Percentiles rank a stretch among this genome's conserved stretches.
phyloP scores from a whole-genome alignment of 2,329 filamentous ascomycete genomes.

The Fusarium marasasianum region DNA sequence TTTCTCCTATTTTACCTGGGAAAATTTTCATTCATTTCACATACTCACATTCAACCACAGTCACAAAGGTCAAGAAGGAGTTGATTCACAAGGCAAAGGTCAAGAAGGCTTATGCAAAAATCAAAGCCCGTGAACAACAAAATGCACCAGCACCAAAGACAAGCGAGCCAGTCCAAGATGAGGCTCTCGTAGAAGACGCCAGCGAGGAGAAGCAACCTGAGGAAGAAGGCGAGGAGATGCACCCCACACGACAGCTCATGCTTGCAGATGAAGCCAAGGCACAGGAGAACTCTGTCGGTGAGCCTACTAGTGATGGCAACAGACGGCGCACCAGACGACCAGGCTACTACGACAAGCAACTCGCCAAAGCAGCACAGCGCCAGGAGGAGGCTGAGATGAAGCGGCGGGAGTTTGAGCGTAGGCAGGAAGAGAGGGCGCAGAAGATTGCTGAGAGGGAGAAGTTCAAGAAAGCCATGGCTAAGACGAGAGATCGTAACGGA shows the following conservation, averaged over 20 bases:
- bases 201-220: slow-evolving; percentile 24
- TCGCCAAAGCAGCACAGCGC: slow-evolving; percentile 56
- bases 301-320: slow-evolving; percentile 44
- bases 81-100: slow-evolving; percentile 93
- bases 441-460: slow-evolving; percentile 72
- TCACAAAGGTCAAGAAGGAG: slow-evolving; percentile 87
- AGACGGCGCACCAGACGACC: slow-evolving; percentile 53
- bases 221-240: slow-evolving; percentile 43
- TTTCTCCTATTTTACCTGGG: background rate
- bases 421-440: slow-evolving; percentile 71
- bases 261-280: slow-evolving; percentile 51
- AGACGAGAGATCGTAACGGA: slow-evolving; percentile 78
- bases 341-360: slow-evolving; percentile 74
- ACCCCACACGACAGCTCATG: slow-evolving; percentile 53
- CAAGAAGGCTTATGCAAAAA: slow-evolving; percentile 90
- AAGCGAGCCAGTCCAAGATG: slow-evolving; percentile 21
- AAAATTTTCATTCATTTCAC: slow-evolving; percentile 29
- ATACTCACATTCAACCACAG: slow-evolving; percentile 54
- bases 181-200: slow-evolving; percentile 15
- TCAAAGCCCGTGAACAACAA: slow-evolving; percentile 67
- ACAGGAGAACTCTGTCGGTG: slow-evolving; percentile 40
- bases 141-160: slow-evolving; percentile 32
- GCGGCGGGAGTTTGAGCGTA: slow-evolving; percentile 53
- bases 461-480: slow-evolving; percentile 74
- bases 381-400: slow-evolving; percentile 55